phyloP scores from a whole-genome alignment of 495 filamentous ascomycete species.

The Hyaloscypha bicolor region DNA sequence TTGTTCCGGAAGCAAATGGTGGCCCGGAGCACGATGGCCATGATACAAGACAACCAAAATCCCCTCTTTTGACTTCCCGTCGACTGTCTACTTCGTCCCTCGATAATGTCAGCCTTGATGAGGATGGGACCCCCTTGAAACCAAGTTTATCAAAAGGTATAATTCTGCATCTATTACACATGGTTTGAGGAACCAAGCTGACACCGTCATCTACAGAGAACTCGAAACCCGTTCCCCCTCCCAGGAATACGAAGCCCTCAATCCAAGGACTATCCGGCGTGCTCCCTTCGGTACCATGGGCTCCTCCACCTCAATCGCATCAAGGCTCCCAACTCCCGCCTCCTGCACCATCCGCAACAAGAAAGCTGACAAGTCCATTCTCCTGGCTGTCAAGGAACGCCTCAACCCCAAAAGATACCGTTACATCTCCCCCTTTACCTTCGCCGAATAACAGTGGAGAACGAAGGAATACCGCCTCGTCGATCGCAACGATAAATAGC shows the following conservation, averaged over 20 bases:
- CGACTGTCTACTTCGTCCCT: slow-evolving; percentile 66
- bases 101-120: slow-evolving; percentile 70
- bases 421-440: slow-evolving; percentile 48
- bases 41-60: slow-evolving; percentile 45
- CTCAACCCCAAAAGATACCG: slow-evolving; percentile 59
- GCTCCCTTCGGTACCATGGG: slow-evolving; percentile 57
- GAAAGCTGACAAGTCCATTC: slow-evolving; percentile 80
- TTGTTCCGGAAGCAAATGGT: slow-evolving; percentile 34
- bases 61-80: slow-evolving; percentile 60
- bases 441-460: slow-evolving; percentile 38
- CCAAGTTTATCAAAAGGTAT: slow-evolving; percentile 37
- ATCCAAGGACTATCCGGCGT: slow-evolving; percentile 52
- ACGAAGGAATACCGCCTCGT: slow-evolving; percentile 73
- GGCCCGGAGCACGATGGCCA: slow-evolving; percentile 23
- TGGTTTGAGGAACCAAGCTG: slow-evolving; percentile 16
- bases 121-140: slow-evolving; percentile 43
- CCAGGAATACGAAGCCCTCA: slow-evolving; percentile 20
- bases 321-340: slow-evolving; percentile 13
- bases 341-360: slow-evolving; percentile 43
- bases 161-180: neutral
- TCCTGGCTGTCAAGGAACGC: slow-evolving; percentile 83
- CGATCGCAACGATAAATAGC: slow-evolving; percentile 71
- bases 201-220: slow-evolving; percentile 28
- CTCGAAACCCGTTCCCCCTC: slow-evolving; percentile 23
- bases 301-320: slow-evolving; percentile 41